A percentile compares a stretch with the other conserved stretches of the same genome.
Conservation (phyloP, 2,329 filamentous ascomycete species). For the Sordariomycetes sp. region DNA sequence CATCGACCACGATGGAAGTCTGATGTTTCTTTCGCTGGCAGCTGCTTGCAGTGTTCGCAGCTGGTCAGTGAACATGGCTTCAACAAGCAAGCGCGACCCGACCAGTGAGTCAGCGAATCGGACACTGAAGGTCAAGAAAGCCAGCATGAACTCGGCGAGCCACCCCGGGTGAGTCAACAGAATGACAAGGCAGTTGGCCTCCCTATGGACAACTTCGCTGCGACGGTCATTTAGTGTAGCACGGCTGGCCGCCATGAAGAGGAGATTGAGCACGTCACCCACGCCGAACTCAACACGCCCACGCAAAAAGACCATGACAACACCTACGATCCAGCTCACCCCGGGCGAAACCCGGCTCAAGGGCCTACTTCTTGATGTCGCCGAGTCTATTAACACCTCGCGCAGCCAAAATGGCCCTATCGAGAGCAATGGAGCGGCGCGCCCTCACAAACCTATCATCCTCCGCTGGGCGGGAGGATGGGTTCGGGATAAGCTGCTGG, state of each 20-base stretch:
- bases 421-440: conserved; percentile 38
- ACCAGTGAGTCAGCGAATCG: too few species aligned
- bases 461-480: conserved; percentile 78
- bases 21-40: too few species aligned
- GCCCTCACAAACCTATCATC: conserved; percentile 43
- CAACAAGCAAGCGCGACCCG: too few species aligned
- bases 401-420: neutral
- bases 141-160: neutral
- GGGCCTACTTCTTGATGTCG: conserved; percentile 73
- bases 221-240: neutral
- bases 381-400: conserved; percentile 33
- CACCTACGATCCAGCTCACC: conserved; percentile 43
- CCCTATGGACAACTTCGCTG: neutral
- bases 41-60: too few species aligned
- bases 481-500: conserved; percentile 76
- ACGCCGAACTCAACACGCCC: neutral
- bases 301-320: neutral
- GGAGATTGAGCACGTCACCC: neutral
- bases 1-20: too few species aligned
- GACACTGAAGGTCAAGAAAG: neutral
- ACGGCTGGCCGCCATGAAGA: neutral
- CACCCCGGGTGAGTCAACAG: neutral
- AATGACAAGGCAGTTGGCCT: neutral
- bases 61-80: too few species aligned
- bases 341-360: conserved; percentile 62